phyloP scores from a whole-genome alignment of 495 filamentous ascomycete genomes.

The Trichoderma parareesei region DNA sequence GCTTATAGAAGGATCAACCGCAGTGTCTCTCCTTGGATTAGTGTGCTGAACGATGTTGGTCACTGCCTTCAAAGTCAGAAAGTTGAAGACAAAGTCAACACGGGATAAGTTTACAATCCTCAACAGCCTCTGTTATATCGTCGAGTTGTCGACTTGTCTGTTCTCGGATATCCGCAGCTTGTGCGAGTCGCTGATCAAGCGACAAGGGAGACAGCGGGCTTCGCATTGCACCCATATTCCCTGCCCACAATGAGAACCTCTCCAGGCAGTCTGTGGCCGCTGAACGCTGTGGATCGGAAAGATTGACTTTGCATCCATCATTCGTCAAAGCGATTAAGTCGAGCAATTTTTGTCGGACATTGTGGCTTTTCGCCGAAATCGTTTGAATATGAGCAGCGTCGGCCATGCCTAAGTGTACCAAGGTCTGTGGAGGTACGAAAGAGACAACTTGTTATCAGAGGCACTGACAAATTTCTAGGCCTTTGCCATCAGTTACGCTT shows the following conservation, averaged over 20 bases:
- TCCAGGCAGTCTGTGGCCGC: slow-evolving; percentile 15
- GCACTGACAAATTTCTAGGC: background rate
- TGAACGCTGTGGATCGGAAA: no score
- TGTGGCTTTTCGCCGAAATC: no score
- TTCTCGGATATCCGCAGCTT: slow-evolving; percentile 1
- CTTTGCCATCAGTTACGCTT: background rate
- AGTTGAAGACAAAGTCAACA: background rate
- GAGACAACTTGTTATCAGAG: no score
- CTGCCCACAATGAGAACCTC: slow-evolving; percentile 17
- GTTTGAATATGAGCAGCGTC: no score
- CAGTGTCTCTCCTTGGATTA: background rate
- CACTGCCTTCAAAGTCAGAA: background rate
- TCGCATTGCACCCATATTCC: slow-evolving; percentile 15
- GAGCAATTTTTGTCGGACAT: no score
- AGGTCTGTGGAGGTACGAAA: background rate
- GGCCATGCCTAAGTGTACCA: no score
- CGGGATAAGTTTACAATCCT: slow-evolving; percentile 6
- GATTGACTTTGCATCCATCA: no score
- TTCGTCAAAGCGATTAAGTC: no score
- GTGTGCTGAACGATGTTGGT: background rate
- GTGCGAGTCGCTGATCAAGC: slow-evolving; percentile 12
- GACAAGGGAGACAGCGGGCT: slow-evolving; percentile 11
- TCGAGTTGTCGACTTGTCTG: slow-evolving; percentile 9
- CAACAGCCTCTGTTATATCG: slow-evolving; percentile 12
- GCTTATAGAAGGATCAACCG: background rate